phyloP scores from a whole-genome alignment of 1,139 yeast genomes.

The Blastobotrys proliferans region DNA sequence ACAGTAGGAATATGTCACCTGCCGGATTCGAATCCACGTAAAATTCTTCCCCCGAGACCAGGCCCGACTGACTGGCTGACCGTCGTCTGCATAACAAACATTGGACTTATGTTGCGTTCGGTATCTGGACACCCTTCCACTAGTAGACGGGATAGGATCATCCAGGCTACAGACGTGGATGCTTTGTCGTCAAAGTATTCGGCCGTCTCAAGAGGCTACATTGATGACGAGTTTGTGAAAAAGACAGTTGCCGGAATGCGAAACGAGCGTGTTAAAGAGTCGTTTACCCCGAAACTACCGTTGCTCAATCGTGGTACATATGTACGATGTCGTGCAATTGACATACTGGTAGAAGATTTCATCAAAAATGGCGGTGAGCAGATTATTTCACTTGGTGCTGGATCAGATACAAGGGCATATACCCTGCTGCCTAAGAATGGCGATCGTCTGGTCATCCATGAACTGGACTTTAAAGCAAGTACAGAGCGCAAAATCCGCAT shows the following conservation, averaged over 20 bases:
- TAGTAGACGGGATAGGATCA: slow-evolving; percentile 41
- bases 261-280: slow-evolving; percentile 25
- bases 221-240: slow-evolving; percentile 50
- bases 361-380: slow-evolving; percentile 43
- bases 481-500: slow-evolving; percentile 56
- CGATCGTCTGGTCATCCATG: slow-evolving; percentile 50
- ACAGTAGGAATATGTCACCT: too few species aligned
- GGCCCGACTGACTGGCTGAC: too few species aligned
- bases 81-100: too few species aligned
- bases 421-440: slow-evolving; percentile 36
- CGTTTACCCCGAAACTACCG: slow-evolving; percentile 56
- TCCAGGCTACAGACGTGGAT: slow-evolving; percentile 77
- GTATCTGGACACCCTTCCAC: not conserved
- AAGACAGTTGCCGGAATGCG: slow-evolving; percentile 41
- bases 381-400: slow-evolving; percentile 86
- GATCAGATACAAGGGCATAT: slow-evolving; percentile 85
- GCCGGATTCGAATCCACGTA: too few species aligned
- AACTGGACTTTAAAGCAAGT: slow-evolving; percentile 70
- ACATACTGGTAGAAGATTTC: slow-evolving; percentile 50
- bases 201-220: slow-evolving; percentile 52
- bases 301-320: slow-evolving; percentile 81
- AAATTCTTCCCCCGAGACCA: too few species aligned
- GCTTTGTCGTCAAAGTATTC: slow-evolving; percentile 73
- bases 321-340: slow-evolving; percentile 63
- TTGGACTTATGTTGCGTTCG: too few species aligned